Conservation (phyloP, 75 land plant species). For the Picea glauca region DNA sequence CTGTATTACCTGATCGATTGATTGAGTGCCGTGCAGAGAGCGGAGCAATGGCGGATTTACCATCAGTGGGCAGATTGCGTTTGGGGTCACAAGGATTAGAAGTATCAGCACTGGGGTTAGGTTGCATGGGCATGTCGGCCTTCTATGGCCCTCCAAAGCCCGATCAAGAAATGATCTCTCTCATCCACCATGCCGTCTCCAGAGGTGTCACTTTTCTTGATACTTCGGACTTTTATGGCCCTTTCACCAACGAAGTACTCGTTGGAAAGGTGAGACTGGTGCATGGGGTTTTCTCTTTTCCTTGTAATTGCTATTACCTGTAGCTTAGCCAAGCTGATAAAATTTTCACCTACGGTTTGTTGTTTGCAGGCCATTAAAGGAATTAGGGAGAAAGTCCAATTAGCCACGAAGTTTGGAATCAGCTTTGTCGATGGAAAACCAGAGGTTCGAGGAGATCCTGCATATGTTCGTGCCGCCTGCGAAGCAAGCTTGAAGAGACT, state of each 20-base stretch:
- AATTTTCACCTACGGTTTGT: neutral
- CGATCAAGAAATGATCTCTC: conserved; percentile 48
- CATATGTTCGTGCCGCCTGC: conserved; percentile 41
- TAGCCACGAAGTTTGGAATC: conserved; percentile 57
- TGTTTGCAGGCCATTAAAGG: conserved; percentile 39
- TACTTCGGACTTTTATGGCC: conserved; percentile 67
- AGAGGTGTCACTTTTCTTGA: conserved; percentile 58
- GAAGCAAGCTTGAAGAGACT: conserved; percentile 65
- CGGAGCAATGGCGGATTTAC: neutral
- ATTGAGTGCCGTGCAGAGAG: neutral
- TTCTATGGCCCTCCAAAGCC: conserved; percentile 57
- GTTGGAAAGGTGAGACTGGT: conserved; percentile 41
- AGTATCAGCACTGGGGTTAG: conserved; percentile 55
- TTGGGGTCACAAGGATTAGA: conserved; percentile 3
- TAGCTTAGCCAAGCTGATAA: too few relatives aligned
- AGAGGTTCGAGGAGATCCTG: conserved; percentile 31
- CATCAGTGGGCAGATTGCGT: neutral
- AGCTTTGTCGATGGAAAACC: conserved; percentile 11
- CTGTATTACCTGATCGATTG: neutral
- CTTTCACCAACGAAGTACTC: conserved; percentile 56
- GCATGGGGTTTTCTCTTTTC: too few relatives aligned
- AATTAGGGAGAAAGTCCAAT: conserved; percentile 46
- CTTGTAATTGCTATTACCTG: neutral
- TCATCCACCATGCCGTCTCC: conserved; percentile 53
- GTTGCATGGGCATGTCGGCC: conserved; percentile 69